Evolutionary conservation across 2,329 filamentous ascomycete species (phyloP), one percentile per base, ranked within the genome.

Genomic region (Dactylellina drechsleri): DNA sequence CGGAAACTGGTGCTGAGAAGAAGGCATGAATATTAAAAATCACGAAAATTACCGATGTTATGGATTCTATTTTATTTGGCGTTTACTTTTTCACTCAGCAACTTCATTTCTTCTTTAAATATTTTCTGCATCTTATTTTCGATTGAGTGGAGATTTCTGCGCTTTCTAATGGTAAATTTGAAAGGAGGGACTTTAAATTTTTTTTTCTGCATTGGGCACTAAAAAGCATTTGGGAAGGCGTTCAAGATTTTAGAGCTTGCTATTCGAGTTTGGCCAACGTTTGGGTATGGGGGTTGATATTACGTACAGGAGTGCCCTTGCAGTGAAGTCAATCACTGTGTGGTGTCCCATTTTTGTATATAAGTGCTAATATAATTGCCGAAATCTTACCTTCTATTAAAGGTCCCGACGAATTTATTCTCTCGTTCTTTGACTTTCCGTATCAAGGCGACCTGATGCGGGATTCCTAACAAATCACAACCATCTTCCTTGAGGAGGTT

Each of bases 1-100:
- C 60, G 3, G 59, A 70, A 15, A 23, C 15, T 36, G 53, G 65
- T 26, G 45, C 7, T 3, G 31, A 36, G 6, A 67, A 75, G 53
- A 74, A 62, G 50, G 45, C 18, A 15, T 56, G 40, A 45, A 18
- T 7, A 52, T 16, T 5, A 18, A 10, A n/a, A n/a, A 47, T 47
- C 13, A 47, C 16, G 43, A 15, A 47, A n/a, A 47, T 43, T 67
- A 26, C n/a, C 16, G 8, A 45, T 18, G 40, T 41, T 5, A 28
- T 57, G 18, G 23, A 13, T 45, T 28, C 6, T 28, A 36, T 31
- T 45, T 16, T 43, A 50, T 60, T 45, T 18, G 7, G 31, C 23
- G 13, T 60, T 54, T 31, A 54, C 28, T 45, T 56, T 45, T 45
- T 65, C 18, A 16, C 5, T 36, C 7, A 7, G 43, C 43, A 47